phyloP scores from a whole-genome alignment of 2,329 filamentous ascomycete genomes.

The Curvularia eragrostidis region DNA sequence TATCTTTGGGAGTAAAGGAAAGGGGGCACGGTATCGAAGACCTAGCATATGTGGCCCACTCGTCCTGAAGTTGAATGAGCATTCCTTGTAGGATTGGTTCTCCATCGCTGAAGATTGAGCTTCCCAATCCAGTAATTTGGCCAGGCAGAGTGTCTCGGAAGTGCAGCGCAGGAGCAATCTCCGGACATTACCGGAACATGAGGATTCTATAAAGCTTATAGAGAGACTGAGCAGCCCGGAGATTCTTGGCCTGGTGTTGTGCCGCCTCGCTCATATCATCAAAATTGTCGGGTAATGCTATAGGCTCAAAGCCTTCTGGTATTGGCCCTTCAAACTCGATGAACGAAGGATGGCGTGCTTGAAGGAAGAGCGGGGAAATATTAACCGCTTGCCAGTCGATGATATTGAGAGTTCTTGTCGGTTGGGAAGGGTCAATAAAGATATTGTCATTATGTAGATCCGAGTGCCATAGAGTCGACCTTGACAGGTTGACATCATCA shows the following conservation, averaged over 20 bases:
- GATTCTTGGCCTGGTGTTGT: conserved; percentile 24
- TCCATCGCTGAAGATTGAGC: no score
- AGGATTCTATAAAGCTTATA: conserved; percentile 29
- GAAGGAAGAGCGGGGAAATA: conserved; percentile 38
- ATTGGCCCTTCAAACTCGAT: conserved; percentile 34
- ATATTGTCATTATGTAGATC: no score
- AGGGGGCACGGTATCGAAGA: no score
- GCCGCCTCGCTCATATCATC: conserved; percentile 23
- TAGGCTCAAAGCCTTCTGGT: conserved; percentile 23
- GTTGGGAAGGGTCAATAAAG: no score
- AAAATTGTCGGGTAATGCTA: conserved; percentile 24
- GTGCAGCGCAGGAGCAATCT: conserved; percentile 21
- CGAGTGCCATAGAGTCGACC: no score
- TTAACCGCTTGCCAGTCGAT: conserved; percentile 47
- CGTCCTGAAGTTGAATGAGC: no score
- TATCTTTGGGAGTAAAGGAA: no score
- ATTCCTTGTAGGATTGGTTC: no score
- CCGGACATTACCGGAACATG: conserved; percentile 24
- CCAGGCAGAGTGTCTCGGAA: conserved; percentile 24
- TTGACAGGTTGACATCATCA: no score
- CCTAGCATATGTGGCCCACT: no score
- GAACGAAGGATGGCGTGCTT: conserved; percentile 33
- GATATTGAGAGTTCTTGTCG: no score
- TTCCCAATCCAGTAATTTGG: no score
- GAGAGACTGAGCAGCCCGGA: conserved; percentile 28